Conservation (phyloP, 2,329 filamentous ascomycete genomes). For the Neurospora crassa region DNA sequence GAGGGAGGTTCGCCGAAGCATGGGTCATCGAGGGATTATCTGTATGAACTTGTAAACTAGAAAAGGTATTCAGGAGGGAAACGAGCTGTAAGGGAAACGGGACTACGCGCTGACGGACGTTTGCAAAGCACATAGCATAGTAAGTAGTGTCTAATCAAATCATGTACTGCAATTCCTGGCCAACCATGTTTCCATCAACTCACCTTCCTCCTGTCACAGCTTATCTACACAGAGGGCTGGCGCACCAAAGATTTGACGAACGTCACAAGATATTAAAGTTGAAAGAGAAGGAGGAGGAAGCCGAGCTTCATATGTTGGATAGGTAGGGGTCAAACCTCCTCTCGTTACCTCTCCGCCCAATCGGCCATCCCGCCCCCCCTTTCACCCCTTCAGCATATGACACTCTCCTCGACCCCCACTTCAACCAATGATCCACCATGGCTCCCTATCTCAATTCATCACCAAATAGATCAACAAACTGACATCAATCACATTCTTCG, state of each 20-base stretch:
- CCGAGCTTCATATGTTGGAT: neutral
- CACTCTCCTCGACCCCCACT: slow-evolving; percentile 50
- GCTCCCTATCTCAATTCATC: slow-evolving; percentile 34
- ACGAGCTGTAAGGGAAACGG: neutral
- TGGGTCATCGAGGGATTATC: neutral
- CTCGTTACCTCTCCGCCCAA: slow-evolving; percentile 14
- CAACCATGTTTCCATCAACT: neutral
- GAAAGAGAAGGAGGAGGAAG: neutral
- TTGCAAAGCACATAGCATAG: neutral
- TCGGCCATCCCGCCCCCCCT: slow-evolving; percentile 20
- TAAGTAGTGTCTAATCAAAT: neutral
- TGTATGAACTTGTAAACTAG: neutral
- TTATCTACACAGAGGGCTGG: neutral
- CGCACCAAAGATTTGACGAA: neutral
- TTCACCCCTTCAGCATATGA: slow-evolving; percentile 48
- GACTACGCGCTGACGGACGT: neutral
- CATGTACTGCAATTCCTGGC: neutral
- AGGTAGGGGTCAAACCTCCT: neutral
- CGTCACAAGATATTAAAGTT: no score
- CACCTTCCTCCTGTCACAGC: neutral
- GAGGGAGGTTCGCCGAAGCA: neutral
- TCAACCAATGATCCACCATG: slow-evolving; percentile 47
- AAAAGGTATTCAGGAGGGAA: neutral
- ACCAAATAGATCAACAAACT: slow-evolving; percentile 50
- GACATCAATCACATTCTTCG: slow-evolving; percentile 51